These are phyloP conservation scores for Penicillium psychrosexuale DNA, from an alignment of 2,329 filamentous ascomycete species.

Conservation along the genomic window DNA sequence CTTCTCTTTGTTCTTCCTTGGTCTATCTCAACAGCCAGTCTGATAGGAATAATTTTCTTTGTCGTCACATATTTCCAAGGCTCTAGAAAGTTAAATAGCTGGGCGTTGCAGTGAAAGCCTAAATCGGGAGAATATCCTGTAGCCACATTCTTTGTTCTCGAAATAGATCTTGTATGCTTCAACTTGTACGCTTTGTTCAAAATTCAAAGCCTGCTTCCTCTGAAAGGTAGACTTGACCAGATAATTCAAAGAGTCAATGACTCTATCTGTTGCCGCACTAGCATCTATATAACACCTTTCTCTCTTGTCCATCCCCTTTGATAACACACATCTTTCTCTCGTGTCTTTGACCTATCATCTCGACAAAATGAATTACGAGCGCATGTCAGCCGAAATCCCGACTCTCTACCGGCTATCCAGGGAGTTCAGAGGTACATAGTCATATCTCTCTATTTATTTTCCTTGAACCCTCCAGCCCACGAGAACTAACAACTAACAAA, in stretches of 20 bases:
- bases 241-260: background rate
- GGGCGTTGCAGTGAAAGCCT: background rate
- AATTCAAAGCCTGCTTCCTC: background rate
- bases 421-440: background rate
- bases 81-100: background rate
- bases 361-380: conserved; percentile 6
- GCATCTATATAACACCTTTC: background rate
- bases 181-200: background rate
- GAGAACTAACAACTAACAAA: background rate
- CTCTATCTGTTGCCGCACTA: background rate
- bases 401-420: background rate
- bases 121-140: background rate
- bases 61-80: background rate
- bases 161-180: conserved; percentile 1
- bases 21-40: background rate
- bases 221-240: background rate
- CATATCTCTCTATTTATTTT: background rate
- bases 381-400: background rate
- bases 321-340: background rate
- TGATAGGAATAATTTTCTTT: background rate
- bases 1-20: background rate
- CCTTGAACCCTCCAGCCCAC: background rate
- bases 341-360: background rate
- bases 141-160: conserved; percentile 1
- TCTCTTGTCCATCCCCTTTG: background rate